Base-by-base conservation (phyloP, 2,329 filamentous ascomycete species). In the Didymella sp. region DNA sequence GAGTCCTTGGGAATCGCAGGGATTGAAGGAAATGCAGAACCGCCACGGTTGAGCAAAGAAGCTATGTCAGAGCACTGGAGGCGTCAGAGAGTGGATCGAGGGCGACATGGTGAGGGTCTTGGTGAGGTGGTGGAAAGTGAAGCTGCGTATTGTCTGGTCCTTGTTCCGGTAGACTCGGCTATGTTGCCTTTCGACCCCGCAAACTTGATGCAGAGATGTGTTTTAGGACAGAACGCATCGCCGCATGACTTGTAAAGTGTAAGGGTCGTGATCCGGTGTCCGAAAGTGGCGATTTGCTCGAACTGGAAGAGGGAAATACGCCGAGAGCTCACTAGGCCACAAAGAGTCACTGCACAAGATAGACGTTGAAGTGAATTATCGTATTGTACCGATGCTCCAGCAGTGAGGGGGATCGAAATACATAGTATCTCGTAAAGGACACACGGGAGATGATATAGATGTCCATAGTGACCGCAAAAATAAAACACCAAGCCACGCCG, bases 401-500 rank as follows among this genome's bases (percentile, higher is more conserved):
- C 56, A 61, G 60, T 58, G 60, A 63, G 60, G 62, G 60, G 52
- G 66, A 59, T 66, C 62, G 63, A 65, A 71, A 68, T 69, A 70
- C 69, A 71, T 64, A 57, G 67, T 68, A 68, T 60, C 65, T 72
- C 68, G 63, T 66, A 65, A 67, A 66, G 63, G 63, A 67, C 63
- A 63, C 62, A 38, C 44, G 40, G 49, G 64, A 69, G 61, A 67
- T 63, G 67, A 68, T 69, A 67, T 62, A 60, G 58, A 73, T 70
- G 66, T 65, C 61, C 54, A 63, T 56, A 55, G 56, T 51, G 63
- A 66, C 61, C 59, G 64, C 55, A 61, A 64, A 56, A 68, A 64
- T 61, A 67, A 69, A 66, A 69, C 63, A 66, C 62, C 59, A 60
- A 63, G 67, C 71, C 69, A 70, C 72, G 70, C 71, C 72, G 60